Evolutionary conservation across 257 asterid genomes (phyloP), one percentile per base, ranked within the genome.

Genomic region (Lavandula angustifolia): DNA sequence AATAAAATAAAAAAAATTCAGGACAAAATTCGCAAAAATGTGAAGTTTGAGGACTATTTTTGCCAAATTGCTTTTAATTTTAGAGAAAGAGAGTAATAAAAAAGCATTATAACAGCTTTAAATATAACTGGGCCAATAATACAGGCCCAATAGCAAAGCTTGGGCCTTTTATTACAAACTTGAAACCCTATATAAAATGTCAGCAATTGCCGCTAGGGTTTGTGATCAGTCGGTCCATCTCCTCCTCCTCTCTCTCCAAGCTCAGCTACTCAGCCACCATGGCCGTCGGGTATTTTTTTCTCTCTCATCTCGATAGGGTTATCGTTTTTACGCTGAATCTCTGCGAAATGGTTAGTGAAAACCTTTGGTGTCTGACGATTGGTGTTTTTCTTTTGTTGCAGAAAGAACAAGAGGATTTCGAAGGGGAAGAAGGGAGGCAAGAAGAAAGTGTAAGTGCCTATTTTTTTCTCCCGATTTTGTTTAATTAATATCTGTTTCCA

Each of bases 361-460:
- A 1, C 11, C 67, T 46, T 13, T 16, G 42, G 32, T 52, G 52
- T 43, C 34, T 27, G 11, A 8, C 37, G 9, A 40, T 67, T 7
- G 38, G 10, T 17, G 6, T 8, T 40, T 8, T 22, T 18, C 18
- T 50, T 4, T 59, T 22, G 18, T 3, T 27, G 53, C 85, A 84
- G 90, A 1, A 84, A 84, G 79, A 84, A 84, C 83, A 84, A 84
- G 85, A 73, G 87, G 73, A 81, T 84, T 73, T 84, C 87, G 6
- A 84, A 84, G 81, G 91, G 91, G 8, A 84, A 81, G 82, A 84
- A 84, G 78, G 91, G 87, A 54, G 87, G 91, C 57, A 84, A 84
- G 78, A 81, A 81, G 87, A 81, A 81, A 54, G 79, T 72, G 88
- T 83, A 68, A 78, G 88, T 73, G 8, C n/a, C 9, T 40, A 38